Evolutionary conservation across 306 rosid species (phyloP), one percentile per base, ranked within the genome.

Genomic region (Carpinus viminea): DNA sequence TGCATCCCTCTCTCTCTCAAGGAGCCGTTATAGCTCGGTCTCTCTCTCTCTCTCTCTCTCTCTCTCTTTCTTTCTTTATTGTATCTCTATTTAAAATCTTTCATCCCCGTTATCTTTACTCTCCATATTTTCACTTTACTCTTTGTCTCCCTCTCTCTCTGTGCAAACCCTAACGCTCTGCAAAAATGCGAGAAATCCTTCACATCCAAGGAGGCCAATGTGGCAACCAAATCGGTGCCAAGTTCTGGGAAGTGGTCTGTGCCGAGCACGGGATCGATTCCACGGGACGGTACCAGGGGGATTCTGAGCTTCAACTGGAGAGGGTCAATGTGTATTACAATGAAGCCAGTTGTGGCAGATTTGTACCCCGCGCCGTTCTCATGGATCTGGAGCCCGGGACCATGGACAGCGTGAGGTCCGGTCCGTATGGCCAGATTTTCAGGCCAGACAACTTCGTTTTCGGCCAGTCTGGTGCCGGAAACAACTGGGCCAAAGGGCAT

Each of bases 171-270:
- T 15, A 26, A 12, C 38, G 31, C 45, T 28, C 2, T 34, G 11
- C 0, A 28, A 80, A 80, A 52, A 85, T 85, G 88, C 71, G 85
- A 16, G 88, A 85, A 43, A 85, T 85, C 17, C 88, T 85, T 70
- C 88, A 84, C 79, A 82, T 85, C 38, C 88, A 85, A 47, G 85
- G 85, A 70, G 88, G 88, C 68, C 88, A 81, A 18, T 85, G 88
- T 72, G 88, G 88, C 36, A 85, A 85, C 83, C 88, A 85, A 69
- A 85, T 81, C 70, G 85, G 88, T 28, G 88, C 88, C 46, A 85
- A 85, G 85, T 85, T 85, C 85, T 85, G 88, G 85, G 85, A 85
- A 68, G 88, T 85, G 11, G 87, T 84, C 53, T 84, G 87, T 79
- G 88, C 88, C 54, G 88, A 85, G 80, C 88, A 85, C 59, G 88